A percentile compares a stretch with the other conserved stretches of the same genome.
Conservation (phyloP, 495 filamentous ascomycete genomes). For the Cladorrhinum samala region DNA sequence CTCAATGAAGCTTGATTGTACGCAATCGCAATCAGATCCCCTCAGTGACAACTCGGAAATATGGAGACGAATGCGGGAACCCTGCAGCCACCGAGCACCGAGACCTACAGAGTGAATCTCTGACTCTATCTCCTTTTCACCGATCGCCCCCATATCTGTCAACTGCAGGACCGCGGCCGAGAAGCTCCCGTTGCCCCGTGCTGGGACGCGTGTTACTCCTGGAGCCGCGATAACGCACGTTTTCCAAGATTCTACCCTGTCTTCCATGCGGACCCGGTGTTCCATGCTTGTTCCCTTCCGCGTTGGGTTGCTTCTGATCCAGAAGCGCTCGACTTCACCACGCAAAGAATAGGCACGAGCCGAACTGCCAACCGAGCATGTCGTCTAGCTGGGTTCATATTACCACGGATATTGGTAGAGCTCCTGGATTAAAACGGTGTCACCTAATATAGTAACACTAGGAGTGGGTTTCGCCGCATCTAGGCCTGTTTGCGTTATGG, state of each 20-base stretch:
- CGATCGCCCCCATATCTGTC: not conserved
- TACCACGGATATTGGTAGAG: constrained; percentile 22
- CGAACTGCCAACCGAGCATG: constrained; percentile 19
- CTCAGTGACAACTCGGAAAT: too few species aligned
- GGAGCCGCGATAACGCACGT: not conserved
- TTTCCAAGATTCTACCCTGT: not conserved
- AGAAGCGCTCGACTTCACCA: constrained; percentile 15
- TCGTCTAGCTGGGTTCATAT: constrained; percentile 13
- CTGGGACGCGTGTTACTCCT: not conserved
- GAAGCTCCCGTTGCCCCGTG: not conserved
- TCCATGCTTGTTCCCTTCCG: not conserved
- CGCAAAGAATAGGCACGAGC: constrained; percentile 15
- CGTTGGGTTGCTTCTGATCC: constrained; percentile 12
- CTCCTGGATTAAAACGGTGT: constrained; percentile 7
- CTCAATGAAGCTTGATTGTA: not conserved
- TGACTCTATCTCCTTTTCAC: too few species aligned
- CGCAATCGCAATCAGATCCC: not conserved
- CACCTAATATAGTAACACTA: constrained; percentile 21
- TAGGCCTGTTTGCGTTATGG: constrained; percentile 8
- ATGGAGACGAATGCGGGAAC: not conserved
- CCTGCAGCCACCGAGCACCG: not conserved
- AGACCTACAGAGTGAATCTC: not conserved
- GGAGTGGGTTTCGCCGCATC: constrained; percentile 13
- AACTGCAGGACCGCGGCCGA: not conserved
- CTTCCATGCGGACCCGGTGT: too few species aligned